Base-by-base conservation (phyloP, 1,284 basidiomycete genomes). In the Apiotrichum veenhuisii region DNA sequence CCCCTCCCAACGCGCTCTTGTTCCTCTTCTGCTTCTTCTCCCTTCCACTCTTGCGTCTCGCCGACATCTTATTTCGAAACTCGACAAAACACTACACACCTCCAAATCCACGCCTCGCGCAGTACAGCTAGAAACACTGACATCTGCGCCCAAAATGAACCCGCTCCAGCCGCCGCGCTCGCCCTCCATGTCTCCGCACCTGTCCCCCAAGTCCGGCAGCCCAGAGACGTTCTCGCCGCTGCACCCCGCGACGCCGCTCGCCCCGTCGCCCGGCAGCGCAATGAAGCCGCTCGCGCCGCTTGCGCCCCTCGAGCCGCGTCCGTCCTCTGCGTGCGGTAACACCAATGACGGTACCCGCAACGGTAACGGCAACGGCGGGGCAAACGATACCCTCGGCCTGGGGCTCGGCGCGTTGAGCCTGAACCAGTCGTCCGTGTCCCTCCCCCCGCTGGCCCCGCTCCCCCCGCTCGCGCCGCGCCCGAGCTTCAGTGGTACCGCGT, bases 161-260 rank as follows among this genome's bases (percentile, higher is more conserved):
- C 44, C 44, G 4, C 44, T 46, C 30, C 44, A 46, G 27, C 44
- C 42, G 5, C 42, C 44, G 27, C 44, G 44, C 44, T 46, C 44
- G n/a, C 44, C 44, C 17, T 30, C 44, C 27, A 11, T 46, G 8
- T 20, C 44, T 1, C 30, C 44, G 10, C 23, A 44, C 42, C n/a
- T 26, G 23, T 26, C 42, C 12, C 44, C 44, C 27, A 30, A 45
- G 23, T 18, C 43, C 26, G n/a, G n/a, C n/a, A n/a, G 9, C 3
- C 25, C 30, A 9, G 44, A 20, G 25, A 18, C 44, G 5, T 27
- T 46, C 27, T 46, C 44, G 18, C 30, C 44, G 5, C n/a, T 20
- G 17, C n/a, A 27, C 11, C n/a, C 26, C 1, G n/a, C 26, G 7
- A 33, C 44, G 5, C n/a, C 44, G 5, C 18, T 34, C 14, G 17